Conservation (phyloP, 129 eudicot species). For the Ambrosia trifida region DNA sequence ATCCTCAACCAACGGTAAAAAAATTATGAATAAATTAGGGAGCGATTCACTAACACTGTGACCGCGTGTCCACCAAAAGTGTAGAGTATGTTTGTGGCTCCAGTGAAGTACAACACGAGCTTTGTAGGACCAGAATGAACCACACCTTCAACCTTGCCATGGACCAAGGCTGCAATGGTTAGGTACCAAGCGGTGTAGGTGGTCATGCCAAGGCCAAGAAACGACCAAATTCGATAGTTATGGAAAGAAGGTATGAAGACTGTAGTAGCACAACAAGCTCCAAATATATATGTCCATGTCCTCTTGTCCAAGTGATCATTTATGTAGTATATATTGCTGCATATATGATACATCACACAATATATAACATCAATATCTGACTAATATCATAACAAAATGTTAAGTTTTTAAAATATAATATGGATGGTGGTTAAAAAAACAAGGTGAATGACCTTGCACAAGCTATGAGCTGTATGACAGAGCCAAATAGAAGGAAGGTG, state of each 20-base stretch:
- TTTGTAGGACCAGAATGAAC: slow-evolving; percentile 62
- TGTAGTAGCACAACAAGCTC: slow-evolving; percentile 81
- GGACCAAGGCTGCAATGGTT: slow-evolving; percentile 60
- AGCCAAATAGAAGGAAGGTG: slow-evolving; percentile 69
- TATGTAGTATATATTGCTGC: slow-evolving; percentile 76
- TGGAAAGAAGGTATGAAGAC: slow-evolving; percentile 70
- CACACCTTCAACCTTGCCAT: slow-evolving; percentile 80
- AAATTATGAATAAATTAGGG: not conserved
- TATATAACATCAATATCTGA: not conserved
- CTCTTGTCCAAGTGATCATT: slow-evolving; percentile 68
- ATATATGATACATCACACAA: not conserved
- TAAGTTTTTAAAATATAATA: no score
- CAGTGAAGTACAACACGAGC: slow-evolving; percentile 62
- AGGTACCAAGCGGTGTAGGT: slow-evolving; percentile 80
- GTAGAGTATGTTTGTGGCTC: slow-evolving; percentile 73
- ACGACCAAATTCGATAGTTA: slow-evolving; percentile 74
- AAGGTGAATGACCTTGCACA: slow-evolving; percentile 76
- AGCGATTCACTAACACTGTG: slow-evolving; percentile 57
- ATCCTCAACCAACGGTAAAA: not conserved
- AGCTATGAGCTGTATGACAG: slow-evolving; percentile 83
- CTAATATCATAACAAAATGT: not conserved
- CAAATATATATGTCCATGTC: slow-evolving; percentile 81
- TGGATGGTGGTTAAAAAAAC: slow-evolving; percentile 1
- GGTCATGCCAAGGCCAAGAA: slow-evolving; percentile 81
- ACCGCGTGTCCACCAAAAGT: slow-evolving; percentile 87